phyloP scores from a whole-genome alignment of 352 stramenopile genomes.

The Phytophthora podocarpi region DNA sequence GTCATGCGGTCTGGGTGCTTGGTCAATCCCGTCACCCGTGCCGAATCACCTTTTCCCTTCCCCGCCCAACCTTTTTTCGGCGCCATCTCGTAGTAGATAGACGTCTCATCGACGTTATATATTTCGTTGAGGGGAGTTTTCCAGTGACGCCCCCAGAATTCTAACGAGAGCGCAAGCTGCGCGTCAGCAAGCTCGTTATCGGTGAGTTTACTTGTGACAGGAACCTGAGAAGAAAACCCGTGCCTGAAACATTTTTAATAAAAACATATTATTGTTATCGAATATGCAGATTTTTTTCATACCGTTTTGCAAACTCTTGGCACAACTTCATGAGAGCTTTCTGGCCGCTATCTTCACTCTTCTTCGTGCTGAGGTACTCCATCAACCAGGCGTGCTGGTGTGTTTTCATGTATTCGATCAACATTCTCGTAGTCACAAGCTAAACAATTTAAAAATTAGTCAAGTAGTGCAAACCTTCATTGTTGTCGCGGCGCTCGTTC shows the following conservation, averaged over 20 bases:
- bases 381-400: constrained; percentile 1
- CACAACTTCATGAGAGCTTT: constrained; percentile 10
- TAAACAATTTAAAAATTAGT: not conserved
- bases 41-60: not conserved
- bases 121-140: not conserved
- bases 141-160: constrained; percentile 1
- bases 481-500: constrained; percentile 1
- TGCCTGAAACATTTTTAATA: not conserved
- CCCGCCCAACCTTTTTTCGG: too few relatives aligned
- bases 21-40: not conserved
- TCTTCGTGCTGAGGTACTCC: constrained; percentile 1
- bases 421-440: not conserved
- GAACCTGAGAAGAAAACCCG: constrained; percentile 9
- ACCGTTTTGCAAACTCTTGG: constrained; percentile 10
- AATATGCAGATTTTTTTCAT: not conserved
- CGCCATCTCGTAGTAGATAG: constrained; percentile 1
- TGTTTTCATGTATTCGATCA: constrained; percentile 11
- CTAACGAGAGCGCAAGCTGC: not conserved
- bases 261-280: not conserved
- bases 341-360: constrained; percentile 1
- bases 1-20: constrained; percentile 7
- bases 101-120: constrained; percentile 7
- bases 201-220: not conserved
- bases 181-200: not conserved
- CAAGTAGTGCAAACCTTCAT: not conserved